These are phyloP conservation scores for Penicillium sp. DNA, from an alignment of 2,329 filamentous ascomycete species.

Conservation along the genomic window DNA sequence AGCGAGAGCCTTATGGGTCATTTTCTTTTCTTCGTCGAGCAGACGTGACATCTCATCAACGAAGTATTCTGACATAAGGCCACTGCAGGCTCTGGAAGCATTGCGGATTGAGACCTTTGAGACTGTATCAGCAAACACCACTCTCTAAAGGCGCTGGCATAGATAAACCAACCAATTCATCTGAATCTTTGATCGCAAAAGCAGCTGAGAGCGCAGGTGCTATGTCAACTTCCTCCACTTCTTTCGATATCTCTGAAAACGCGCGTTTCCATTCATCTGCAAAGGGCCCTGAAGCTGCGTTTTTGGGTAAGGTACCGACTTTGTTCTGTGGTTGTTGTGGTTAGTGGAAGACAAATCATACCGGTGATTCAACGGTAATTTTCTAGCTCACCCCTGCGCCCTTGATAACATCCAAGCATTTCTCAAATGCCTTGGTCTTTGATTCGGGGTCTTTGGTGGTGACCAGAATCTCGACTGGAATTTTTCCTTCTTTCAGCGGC, in stretches of 20 bases:
- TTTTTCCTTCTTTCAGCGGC: slow-evolving; percentile 80
- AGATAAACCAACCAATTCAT: slow-evolving; percentile 58
- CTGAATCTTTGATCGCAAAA: slow-evolving; percentile 89
- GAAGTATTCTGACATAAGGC: slow-evolving; percentile 91
- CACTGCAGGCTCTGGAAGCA: slow-evolving; percentile 85
- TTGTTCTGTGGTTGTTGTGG: slow-evolving; percentile 56
- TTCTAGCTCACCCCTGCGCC: slow-evolving; percentile 62
- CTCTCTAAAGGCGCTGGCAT: background rate
- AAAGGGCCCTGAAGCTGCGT: slow-evolving; percentile 76
- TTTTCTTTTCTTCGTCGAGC: slow-evolving; percentile 92
- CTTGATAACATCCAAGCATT: slow-evolving; percentile 79
- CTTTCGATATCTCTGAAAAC: slow-evolving; percentile 69
- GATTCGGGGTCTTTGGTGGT: slow-evolving; percentile 83
- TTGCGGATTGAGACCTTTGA: slow-evolving; percentile 75
- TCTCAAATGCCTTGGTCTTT: slow-evolving; percentile 82
- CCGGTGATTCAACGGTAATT: background rate
- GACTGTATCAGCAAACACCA: slow-evolving; percentile 8
- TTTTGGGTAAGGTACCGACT: slow-evolving; percentile 76
- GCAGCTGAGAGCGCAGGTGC: slow-evolving; percentile 72
- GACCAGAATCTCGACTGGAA: slow-evolving; percentile 83
- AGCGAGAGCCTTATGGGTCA: slow-evolving; percentile 78
- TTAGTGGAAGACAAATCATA: background rate
- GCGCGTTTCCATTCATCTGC: slow-evolving; percentile 91
- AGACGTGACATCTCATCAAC: slow-evolving; percentile 96
- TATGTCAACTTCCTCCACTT: slow-evolving; percentile 81